Evolutionary conservation across 2,329 filamentous ascomycete species (phyloP).

Genomic region (Canariomyces notabilis): DNA sequence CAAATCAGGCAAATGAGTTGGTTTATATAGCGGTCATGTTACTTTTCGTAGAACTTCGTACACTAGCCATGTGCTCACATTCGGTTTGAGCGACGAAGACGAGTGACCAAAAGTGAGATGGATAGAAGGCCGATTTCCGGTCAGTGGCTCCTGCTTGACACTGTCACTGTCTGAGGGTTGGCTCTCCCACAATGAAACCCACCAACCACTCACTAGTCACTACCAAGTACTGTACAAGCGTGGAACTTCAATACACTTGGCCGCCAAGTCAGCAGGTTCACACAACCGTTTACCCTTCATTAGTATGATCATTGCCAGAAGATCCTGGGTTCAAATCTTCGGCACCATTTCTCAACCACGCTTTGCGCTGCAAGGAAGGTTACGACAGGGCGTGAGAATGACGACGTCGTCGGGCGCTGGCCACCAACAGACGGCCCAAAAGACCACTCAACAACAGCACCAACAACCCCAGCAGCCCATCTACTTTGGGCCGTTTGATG

Average conservation of each 20-base stretch:
- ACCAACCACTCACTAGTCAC: not conserved
- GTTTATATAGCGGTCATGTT: not conserved
- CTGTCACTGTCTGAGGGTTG: not conserved
- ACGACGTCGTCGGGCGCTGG: constrained; percentile 15
- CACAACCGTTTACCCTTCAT: too few species aligned
- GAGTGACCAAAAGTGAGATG: not conserved
- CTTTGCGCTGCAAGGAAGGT: not conserved
- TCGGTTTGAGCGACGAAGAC: not conserved
- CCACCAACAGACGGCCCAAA: not conserved
- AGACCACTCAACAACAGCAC: not conserved
- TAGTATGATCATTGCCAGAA: constrained; percentile 2
- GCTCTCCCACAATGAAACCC: not conserved
- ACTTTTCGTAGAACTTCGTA: not conserved
- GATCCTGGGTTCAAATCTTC: not conserved
- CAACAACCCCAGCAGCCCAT: constrained; percentile 31
- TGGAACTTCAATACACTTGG: not conserved
- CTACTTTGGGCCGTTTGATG: constrained; percentile 70
- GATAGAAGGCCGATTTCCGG: not conserved
- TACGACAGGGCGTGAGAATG: constrained; percentile 4
- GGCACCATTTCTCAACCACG: not conserved
- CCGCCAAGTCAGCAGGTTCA: too few species aligned
- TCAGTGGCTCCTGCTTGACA: not conserved
- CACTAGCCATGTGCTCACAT: too few species aligned
- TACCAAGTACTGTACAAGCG: not conserved
- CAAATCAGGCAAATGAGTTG: not conserved